phyloP scores from a whole-genome alignment of 2,329 filamentous ascomycete species.

The Pyricularia pennisetigena region DNA sequence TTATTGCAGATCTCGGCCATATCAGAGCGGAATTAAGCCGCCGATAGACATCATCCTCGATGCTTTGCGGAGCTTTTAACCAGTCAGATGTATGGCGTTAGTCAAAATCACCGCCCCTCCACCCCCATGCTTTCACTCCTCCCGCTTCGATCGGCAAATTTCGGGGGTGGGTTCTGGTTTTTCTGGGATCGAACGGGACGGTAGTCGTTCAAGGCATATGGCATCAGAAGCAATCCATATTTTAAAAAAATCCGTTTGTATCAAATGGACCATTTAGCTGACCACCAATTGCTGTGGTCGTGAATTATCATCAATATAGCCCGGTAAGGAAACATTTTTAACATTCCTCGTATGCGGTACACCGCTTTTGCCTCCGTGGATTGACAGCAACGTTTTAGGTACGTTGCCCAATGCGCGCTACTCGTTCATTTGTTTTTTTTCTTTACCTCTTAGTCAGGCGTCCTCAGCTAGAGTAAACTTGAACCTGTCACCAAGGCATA shows the following conservation, averaged over 20 bases:
- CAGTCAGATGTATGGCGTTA: neutral
- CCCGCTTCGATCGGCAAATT: neutral
- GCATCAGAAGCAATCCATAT: no score
- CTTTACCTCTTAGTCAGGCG: neutral
- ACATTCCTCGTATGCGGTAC: neutral
- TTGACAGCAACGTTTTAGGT: neutral
- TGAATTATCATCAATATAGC: neutral
- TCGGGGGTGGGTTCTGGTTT: neutral
- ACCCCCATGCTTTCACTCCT: neutral
- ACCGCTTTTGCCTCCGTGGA: neutral
- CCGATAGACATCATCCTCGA: neutral
- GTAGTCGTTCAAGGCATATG: no score
- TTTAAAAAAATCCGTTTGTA: no score
- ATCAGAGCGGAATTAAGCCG: neutral
- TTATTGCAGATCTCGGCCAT: neutral
- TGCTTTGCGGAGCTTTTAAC: neutral
- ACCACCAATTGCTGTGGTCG: no score
- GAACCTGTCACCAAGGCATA: neutral
- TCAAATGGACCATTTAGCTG: no score
- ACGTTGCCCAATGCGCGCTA: neutral
- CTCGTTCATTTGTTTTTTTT: no score
- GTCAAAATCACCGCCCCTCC: neutral
- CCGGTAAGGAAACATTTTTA: neutral
- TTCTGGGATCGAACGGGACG: neutral
- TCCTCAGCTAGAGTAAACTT: neutral